Conservation (phyloP, 2,329 filamentous ascomycete species). For the Aspergillus hortae region DNA sequence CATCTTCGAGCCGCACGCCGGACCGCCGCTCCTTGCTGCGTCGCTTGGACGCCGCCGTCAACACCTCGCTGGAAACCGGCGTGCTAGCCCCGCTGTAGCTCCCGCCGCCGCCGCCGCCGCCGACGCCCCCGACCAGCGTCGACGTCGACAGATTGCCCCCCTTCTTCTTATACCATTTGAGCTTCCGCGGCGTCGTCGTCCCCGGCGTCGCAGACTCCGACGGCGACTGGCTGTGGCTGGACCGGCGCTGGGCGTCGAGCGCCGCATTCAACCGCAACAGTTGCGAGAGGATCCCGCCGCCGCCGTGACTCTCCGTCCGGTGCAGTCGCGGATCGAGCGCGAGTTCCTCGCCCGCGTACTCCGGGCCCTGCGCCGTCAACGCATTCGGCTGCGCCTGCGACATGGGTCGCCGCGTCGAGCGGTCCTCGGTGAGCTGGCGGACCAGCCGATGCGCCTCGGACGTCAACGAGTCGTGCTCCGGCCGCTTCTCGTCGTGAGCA, state of each 20-base stretch:
- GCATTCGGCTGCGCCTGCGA: slow-evolving; percentile 12
- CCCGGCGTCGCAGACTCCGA: slow-evolving; percentile 9
- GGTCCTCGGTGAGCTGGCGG: slow-evolving; percentile 28
- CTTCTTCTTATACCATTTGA: slow-evolving; percentile 34
- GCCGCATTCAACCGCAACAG: slow-evolving; percentile 26
- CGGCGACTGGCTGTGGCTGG: slow-evolving; percentile 4
- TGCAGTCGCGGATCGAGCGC: not conserved
- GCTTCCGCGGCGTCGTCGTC: slow-evolving; percentile 14
- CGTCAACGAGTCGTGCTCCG: slow-evolving; percentile 21
- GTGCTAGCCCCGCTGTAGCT: slow-evolving; percentile 27
- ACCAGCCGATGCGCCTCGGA: slow-evolving; percentile 32
- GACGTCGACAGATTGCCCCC: slow-evolving; percentile 22
- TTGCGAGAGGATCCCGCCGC: slow-evolving; percentile 28
- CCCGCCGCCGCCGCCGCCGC: slow-evolving; percentile 9
- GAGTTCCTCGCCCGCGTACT: not conserved
- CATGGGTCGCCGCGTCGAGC: slow-evolving; percentile 16
- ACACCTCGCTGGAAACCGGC: slow-evolving; percentile 24
- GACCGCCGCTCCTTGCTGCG: slow-evolving; percentile 15
- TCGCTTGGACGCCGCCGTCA: slow-evolving; percentile 25
- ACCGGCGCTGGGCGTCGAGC: slow-evolving; percentile 6
- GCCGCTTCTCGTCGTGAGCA: slow-evolving; percentile 16
- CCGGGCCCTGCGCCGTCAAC: not conserved
- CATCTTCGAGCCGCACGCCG: slow-evolving; percentile 36
- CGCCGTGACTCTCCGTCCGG: slow-evolving; percentile 8
- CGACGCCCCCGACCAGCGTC: slow-evolving; percentile 17